A percentile compares a stretch with the other conserved stretches of the same genome.
phyloP scores from a whole-genome alignment of 2,329 filamentous ascomycete genomes.

The Ceratocystis lukuohia region DNA sequence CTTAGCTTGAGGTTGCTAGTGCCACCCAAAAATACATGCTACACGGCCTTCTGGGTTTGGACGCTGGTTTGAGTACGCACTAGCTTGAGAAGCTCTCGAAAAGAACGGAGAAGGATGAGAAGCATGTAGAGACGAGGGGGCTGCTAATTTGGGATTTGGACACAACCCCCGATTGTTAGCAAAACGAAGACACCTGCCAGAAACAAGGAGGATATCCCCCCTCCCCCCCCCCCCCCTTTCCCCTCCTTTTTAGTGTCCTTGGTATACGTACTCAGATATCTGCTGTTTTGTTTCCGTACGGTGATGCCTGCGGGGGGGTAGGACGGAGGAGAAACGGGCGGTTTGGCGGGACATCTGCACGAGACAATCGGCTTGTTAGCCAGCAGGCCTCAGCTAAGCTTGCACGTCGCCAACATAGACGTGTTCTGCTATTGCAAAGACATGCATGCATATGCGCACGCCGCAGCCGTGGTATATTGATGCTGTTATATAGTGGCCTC shows the following conservation, averaged over 20 bases:
- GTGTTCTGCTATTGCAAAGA: too few species aligned
- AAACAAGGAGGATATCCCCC: neutral
- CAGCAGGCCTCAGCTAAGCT: too few species aligned
- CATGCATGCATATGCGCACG: too few species aligned
- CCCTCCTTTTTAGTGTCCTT: neutral
- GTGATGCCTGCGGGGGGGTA: too few species aligned
- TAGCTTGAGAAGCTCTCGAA: neutral
- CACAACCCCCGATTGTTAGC: neutral
- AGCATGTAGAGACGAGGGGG: neutral
- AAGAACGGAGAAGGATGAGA: neutral
- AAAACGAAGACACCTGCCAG: neutral
- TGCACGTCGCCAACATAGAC: too few species aligned
- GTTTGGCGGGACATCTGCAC: too few species aligned
- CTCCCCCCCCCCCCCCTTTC: neutral
- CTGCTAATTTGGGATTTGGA: neutral
- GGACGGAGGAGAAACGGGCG: too few species aligned
- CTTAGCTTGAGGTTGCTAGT: neutral
- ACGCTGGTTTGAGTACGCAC: neutral
- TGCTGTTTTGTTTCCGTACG: neutral
- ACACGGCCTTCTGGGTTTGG: neutral
- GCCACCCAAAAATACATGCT: conserved; percentile 6
- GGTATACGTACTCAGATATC: neutral
- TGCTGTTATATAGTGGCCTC: too few species aligned
- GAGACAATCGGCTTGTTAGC: too few species aligned
- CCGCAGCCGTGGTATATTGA: too few species aligned